Percentiles rank a stretch among this genome's conserved stretches.
phyloP scores from a whole-genome alignment of 345 rosid species.

The rapeseed (Brassica napus) region DNA sequence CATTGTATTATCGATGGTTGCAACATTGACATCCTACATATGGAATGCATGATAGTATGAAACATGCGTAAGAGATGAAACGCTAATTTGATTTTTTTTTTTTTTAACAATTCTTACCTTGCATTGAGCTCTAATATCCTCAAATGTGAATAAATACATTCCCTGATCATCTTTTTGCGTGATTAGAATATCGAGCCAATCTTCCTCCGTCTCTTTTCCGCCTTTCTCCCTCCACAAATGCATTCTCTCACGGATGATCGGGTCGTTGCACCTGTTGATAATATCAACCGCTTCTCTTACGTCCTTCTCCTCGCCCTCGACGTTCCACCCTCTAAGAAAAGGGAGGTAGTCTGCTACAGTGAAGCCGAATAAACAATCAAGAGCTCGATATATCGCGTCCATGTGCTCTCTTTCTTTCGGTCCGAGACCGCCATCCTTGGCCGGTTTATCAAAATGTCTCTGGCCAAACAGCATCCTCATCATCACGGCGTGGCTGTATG shows the following conservation, averaged over 20 bases:
- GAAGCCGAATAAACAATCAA: not conserved
- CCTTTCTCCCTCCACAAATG: not conserved
- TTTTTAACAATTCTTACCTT: not conserved
- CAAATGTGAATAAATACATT: not conserved
- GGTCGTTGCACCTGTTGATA: not conserved
- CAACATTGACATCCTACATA: slow-evolving; percentile 11
- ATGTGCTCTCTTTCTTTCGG: not conserved
- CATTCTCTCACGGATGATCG: not conserved
- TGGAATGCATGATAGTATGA: not conserved
- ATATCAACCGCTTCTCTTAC: not conserved
- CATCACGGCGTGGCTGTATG: not conserved
- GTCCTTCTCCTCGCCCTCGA: not conserved
- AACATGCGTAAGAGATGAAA: slow-evolving; percentile 16
- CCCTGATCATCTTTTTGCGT: not conserved
- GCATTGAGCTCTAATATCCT: not conserved
- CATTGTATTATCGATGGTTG: slow-evolving; percentile 46
- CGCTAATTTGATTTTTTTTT: not conserved
- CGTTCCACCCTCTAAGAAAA: not conserved
- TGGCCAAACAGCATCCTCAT: not conserved
- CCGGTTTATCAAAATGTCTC: not conserved
- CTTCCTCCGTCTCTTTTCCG: not conserved
- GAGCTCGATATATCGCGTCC: not conserved
- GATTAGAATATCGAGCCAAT: not conserved
- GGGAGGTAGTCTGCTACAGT: not conserved
- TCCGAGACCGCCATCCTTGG: not conserved